Conservation (phyloP, 257 asterid species). For the Handroanthus guayacan region DNA sequence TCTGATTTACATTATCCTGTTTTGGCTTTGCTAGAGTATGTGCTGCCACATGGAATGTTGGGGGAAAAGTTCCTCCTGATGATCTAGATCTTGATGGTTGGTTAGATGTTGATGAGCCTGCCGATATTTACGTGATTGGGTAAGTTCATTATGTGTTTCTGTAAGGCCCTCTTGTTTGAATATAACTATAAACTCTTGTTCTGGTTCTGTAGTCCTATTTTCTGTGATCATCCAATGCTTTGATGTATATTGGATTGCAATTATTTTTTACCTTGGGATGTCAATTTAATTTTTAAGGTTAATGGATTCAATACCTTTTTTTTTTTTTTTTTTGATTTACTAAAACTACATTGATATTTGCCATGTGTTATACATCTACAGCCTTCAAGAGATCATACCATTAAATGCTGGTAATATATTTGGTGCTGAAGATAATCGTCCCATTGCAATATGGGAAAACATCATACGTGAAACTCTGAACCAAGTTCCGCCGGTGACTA, state of each 20-base stretch:
- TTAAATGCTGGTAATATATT: constrained; percentile 88
- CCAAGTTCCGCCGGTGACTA: constrained; percentile 58
- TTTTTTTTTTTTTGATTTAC: not conserved
- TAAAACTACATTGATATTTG: not conserved
- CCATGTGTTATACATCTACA: constrained; percentile 42
- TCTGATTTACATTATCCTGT: constrained; percentile 27
- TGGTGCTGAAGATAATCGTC: constrained; percentile 92
- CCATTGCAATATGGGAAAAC: constrained; percentile 84
- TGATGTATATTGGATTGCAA: constrained; percentile 27
- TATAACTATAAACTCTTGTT: not conserved
- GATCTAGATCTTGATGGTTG: constrained; percentile 83
- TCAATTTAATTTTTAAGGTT: not conserved
- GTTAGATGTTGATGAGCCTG: constrained; percentile 86
- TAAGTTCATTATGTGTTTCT: constrained; percentile 43
- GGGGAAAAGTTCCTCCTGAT: constrained; percentile 75
- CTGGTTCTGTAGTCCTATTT: not conserved
- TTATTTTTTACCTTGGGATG: not conserved
- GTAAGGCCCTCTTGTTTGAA: not conserved
- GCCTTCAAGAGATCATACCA: constrained; percentile 95
- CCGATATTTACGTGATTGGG: constrained; percentile 94
- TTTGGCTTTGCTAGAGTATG: constrained; percentile 52
- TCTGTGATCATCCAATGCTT: constrained; percentile 10
- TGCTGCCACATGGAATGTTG: constrained; percentile 93
- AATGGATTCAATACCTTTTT: not conserved
- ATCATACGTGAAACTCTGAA: constrained; percentile 79